Percentiles rank a stretch among this genome's conserved stretches.
Evolutionary conservation across 441 rosid genomes (phyloP).

Genomic region (Manihot esculenta): DNA sequence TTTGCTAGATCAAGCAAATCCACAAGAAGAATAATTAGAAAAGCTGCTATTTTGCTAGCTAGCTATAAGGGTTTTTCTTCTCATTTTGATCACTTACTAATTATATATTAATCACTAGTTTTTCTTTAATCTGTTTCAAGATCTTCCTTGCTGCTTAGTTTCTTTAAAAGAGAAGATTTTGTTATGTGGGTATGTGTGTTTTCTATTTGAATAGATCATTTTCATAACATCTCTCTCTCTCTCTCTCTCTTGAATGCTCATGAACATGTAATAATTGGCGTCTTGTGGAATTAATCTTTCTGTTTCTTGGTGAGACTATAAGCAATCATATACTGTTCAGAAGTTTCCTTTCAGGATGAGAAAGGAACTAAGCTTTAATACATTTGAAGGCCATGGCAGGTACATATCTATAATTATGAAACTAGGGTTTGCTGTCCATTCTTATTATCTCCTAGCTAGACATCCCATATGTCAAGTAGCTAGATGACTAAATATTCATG

Average conservation of each 20-base stretch:
- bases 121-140: not conserved
- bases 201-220: not conserved
- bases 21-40: constrained; percentile 14
- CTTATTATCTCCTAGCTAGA: too few relatives aligned
- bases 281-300: not conserved
- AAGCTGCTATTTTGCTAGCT: not conserved
- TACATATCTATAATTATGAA: not conserved
- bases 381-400: not conserved
- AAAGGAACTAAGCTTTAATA: not conserved
- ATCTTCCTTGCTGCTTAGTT: not conserved
- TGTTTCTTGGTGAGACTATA: constrained; percentile 12
- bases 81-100: not conserved
- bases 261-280: not conserved
- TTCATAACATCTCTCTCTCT: not conserved
- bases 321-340: constrained; percentile 6
- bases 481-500: not conserved
- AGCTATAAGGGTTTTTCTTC: constrained; percentile 7
- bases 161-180: not conserved
- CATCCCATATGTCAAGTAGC: not conserved
- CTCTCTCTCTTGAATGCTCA: not conserved
- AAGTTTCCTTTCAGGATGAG: constrained; percentile 4
- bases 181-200: not conserved
- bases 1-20: constrained; percentile 39
- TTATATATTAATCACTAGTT: not conserved
- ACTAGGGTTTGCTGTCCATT: constrained; percentile 21